A percentile compares a stretch with the other conserved stretches of the same genome.
Evolutionary conservation across 176 grass and related monocot species (phyloP).

Genomic region (Ensete glaucum): DNA sequence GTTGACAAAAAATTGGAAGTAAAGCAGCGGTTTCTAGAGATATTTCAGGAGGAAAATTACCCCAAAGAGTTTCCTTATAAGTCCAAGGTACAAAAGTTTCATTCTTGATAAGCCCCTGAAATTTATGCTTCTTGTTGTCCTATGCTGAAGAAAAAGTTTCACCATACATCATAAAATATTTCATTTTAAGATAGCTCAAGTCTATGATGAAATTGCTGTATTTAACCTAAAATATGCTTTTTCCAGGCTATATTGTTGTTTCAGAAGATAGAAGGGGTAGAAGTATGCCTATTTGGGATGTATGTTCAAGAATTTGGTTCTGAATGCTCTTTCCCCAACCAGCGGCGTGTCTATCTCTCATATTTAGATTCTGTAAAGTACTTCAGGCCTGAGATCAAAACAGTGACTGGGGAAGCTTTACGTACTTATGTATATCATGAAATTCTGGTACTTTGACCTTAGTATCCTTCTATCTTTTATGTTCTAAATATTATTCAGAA

Average conservation of each 20-base stretch:
- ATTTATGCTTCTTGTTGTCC: constrained; percentile 13
- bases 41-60: constrained; percentile 98
- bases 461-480: neutral
- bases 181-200: neutral
- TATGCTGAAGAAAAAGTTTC: neutral
- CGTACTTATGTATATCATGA: constrained; percentile 96
- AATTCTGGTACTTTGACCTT: constrained; percentile 63
- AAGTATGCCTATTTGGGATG: constrained; percentile 99
- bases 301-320: constrained; percentile 99
- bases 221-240: constrained; percentile 20
- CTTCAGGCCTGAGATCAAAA: constrained; percentile 89
- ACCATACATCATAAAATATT: neutral
- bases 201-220: neutral
- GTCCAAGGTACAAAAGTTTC: constrained; percentile 56
- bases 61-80: constrained; percentile 94
- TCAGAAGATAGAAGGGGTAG: constrained; percentile 99
- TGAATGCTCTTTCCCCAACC: constrained; percentile 72
- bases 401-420: constrained; percentile 66
- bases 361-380: constrained; percentile 99
- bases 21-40: constrained; percentile 94
- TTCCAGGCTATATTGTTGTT: constrained; percentile 93
- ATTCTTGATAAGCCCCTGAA: neutral
- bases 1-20: constrained; percentile 99
- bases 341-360: constrained; percentile 93
- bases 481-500: too few species aligned